Conservation (phyloP, 2,329 filamentous ascomycete genomes). For the Botryosphaeria dothidea region DNA sequence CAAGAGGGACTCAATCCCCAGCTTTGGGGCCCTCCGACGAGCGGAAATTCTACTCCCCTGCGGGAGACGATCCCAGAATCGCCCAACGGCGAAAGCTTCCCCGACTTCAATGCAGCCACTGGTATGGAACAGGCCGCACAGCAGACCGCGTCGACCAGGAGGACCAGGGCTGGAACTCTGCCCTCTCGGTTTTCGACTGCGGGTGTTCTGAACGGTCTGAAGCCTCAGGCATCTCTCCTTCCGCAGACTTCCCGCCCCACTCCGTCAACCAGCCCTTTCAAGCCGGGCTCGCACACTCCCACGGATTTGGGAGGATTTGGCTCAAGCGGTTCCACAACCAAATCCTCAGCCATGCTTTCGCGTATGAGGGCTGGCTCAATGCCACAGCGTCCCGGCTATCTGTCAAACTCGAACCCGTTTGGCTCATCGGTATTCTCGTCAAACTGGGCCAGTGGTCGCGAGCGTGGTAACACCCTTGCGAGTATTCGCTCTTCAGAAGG, state of each 20-base stretch:
- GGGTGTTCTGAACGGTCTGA: constrained; percentile 61
- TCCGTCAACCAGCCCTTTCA: constrained; percentile 84
- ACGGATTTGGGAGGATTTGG: constrained; percentile 34
- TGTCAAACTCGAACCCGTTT: constrained; percentile 63
- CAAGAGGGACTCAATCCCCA: constrained; percentile 81
- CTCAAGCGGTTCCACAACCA: constrained; percentile 48
- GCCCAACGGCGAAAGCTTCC: constrained; percentile 87
- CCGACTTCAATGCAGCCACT: constrained; percentile 77
- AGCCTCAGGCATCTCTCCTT: constrained; percentile 56
- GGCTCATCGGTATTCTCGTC: constrained; percentile 86
- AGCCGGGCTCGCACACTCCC: constrained; percentile 56
- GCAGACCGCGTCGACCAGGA: constrained; percentile 60
- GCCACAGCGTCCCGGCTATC: constrained; percentile 79
- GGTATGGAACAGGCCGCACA: constrained; percentile 52
- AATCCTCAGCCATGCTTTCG: constrained; percentile 66
- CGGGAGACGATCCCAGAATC: constrained; percentile 98
- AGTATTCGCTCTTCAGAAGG: constrained; percentile 88
- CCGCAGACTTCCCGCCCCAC: constrained; percentile 82
- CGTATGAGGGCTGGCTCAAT: constrained; percentile 89
- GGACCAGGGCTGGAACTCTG: constrained; percentile 91
- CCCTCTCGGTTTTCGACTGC: constrained; percentile 89
- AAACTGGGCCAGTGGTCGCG: constrained; percentile 78
- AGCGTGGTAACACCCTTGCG: constrained; percentile 83
- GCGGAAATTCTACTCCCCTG: constrained; percentile 92
- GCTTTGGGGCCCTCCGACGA: constrained; percentile 91